Evolutionary conservation across 176 grass and related monocot genomes (phyloP).

Genomic region (Puya raimondii): DNA sequence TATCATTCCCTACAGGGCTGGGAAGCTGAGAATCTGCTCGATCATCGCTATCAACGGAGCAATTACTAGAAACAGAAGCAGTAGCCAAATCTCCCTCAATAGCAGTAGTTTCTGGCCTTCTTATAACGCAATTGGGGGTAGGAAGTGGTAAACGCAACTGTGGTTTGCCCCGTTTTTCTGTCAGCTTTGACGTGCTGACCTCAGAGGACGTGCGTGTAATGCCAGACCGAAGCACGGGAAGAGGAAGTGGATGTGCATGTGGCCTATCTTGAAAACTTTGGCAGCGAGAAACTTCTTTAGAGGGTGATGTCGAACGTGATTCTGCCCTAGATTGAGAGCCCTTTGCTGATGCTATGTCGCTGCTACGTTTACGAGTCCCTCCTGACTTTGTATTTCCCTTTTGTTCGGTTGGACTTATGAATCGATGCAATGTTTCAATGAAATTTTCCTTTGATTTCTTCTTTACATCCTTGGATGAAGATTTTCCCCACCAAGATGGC

Average conservation of each 20-base stretch:
- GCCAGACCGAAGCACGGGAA: conserved; percentile 42
- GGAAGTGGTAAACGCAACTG: conserved; percentile 61
- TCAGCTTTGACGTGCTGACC: conserved; percentile 52
- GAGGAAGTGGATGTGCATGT: conserved; percentile 69
- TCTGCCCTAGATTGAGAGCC: conserved; percentile 71
- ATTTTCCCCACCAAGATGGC: conserved; percentile 88
- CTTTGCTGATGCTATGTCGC: conserved; percentile 48
- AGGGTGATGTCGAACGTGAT: conserved; percentile 81
- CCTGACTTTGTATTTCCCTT: conserved; percentile 63
- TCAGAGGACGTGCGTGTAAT: conserved; percentile 63
- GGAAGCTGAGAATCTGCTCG: conserved; percentile 65
- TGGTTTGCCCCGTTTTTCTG: conserved; percentile 83
- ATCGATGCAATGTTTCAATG: conserved; percentile 77
- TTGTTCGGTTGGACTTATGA: conserved; percentile 80
- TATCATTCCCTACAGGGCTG: conserved; percentile 55
- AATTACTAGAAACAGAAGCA: conserved; percentile 86
- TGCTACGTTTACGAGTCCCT: conserved; percentile 37
- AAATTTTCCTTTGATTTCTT: conserved; percentile 92
- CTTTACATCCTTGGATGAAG: conserved; percentile 79
- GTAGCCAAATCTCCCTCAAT: conserved; percentile 44
- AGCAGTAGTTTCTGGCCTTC: conserved; percentile 47
- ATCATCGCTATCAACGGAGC: conserved; percentile 82
- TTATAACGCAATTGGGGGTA: conserved; percentile 39
- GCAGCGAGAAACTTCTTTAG: conserved; percentile 81
- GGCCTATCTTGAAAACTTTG: conserved; percentile 80